These are phyloP conservation scores for Anacardium occidentale DNA, from an alignment of 345 rosid genomes.

Conservation along the genomic window DNA sequence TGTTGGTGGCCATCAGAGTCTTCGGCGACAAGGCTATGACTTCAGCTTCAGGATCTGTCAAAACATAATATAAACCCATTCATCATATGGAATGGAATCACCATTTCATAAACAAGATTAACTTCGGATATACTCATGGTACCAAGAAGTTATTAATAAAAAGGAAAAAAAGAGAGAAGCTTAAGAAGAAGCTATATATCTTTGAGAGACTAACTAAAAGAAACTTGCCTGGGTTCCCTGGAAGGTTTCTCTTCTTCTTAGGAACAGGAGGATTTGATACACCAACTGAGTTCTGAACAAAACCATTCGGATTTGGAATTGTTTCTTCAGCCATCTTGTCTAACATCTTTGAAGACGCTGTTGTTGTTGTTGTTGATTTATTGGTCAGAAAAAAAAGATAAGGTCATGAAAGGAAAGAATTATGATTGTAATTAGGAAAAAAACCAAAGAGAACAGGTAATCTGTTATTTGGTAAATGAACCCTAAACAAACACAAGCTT, in stretches of 20 bases:
- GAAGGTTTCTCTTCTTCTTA: slow-evolving; percentile 93
- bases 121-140: slow-evolving; percentile 23
- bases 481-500: slow-evolving; percentile 38
- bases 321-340: slow-evolving; percentile 48
- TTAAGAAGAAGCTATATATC: neutral
- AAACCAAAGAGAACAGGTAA: slow-evolving; percentile 25
- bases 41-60: slow-evolving; percentile 94
- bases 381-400: slow-evolving; percentile 15
- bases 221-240: slow-evolving; percentile 87
- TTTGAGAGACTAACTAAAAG: neutral
- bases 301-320: slow-evolving; percentile 35
- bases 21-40: slow-evolving; percentile 92
- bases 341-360: slow-evolving; percentile 5
- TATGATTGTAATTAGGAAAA: slow-evolving; percentile 22
- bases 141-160: neutral
- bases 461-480: slow-evolving; percentile 19
- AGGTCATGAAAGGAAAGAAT: neutral
- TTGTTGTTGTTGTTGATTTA: slow-evolving; percentile 13
- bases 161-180: neutral
- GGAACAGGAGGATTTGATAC: slow-evolving; percentile 46
- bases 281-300: slow-evolving; percentile 38
- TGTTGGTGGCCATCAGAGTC: slow-evolving; percentile 97
- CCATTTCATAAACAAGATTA: neutral
- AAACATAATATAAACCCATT: neutral
- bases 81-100: neutral